Evolutionary conservation across 768 basidiomycete species (phyloP).

Genomic region (Kwoniella sp.): DNA sequence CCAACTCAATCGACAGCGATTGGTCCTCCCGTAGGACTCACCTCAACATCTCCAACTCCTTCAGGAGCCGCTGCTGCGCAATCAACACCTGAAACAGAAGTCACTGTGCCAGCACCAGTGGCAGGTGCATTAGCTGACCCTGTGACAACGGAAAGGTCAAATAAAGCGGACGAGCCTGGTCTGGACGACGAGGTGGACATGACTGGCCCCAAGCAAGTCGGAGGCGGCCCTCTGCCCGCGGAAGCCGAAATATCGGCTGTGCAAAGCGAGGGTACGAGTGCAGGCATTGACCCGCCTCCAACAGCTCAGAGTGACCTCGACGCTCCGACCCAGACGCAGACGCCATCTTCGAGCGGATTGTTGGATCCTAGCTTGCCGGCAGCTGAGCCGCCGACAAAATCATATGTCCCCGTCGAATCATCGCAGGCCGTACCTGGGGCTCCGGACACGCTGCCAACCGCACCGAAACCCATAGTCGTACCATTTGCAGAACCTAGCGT

Average conservation of each 20-base stretch:
- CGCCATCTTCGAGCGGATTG: no score
- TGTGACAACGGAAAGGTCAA: neutral
- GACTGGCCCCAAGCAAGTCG: conserved; percentile 44
- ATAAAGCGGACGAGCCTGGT: conserved; percentile 11
- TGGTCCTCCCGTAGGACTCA: no score
- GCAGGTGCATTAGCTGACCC: neutral
- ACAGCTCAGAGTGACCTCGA: no score
- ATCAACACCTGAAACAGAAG: no score
- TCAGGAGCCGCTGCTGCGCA: no score
- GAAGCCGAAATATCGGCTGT: neutral
- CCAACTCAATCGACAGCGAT: no score
- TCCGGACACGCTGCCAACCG: neutral
- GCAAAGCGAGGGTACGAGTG: no score
- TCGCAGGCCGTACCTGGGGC: neutral
- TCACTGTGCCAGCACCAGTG: no score
- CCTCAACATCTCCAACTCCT: no score
- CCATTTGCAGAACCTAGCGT: neutral
- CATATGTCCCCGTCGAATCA: neutral
- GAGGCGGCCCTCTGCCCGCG: conserved; percentile 34
- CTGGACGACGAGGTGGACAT: conserved; percentile 37
- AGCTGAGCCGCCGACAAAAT: neutral
- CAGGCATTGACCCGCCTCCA: no score
- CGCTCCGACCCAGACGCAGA: no score
- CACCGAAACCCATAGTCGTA: neutral
- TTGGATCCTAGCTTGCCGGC: neutral